Conservation (phyloP, 163 green algal genomes). For the Picocystis sp. region DNA sequence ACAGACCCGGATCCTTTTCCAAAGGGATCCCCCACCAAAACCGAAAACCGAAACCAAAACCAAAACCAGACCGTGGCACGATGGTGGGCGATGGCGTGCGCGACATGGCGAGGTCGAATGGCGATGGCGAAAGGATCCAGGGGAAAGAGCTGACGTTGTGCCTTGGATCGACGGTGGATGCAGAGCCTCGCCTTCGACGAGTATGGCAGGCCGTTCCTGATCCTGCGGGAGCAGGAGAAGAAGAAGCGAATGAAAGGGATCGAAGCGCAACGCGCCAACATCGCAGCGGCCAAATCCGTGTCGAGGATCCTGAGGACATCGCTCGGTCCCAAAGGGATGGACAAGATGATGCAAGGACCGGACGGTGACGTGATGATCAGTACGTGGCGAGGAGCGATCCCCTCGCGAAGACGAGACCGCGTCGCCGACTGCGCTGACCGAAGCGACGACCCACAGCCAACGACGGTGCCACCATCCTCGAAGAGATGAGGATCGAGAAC, state of each 20-base stretch:
- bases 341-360: conserved; percentile 95
- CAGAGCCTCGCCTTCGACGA: conserved; percentile 82
- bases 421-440: neutral
- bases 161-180: no score
- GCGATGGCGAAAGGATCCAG: no score
- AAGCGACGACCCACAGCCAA: conserved; percentile 57
- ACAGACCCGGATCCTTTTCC: no score
- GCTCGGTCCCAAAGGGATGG: conserved; percentile 97
- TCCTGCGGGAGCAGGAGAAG: conserved; percentile 78
- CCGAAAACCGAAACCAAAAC: no score
- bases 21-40: no score
- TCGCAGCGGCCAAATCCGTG: conserved; percentile 82
- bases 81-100: no score
- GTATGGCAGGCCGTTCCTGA: conserved; percentile 92
- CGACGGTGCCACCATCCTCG: conserved; percentile 95
- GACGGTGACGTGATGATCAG: conserved; percentile 97
- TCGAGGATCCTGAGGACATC: conserved; percentile 72
- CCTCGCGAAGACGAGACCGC: no score
- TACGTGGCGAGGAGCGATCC: conserved; percentile 24
- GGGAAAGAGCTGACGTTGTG: no score
- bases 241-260: conserved; percentile 74
- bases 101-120: no score
- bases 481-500: conserved; percentile 98
- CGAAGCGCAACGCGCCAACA: conserved; percentile 91
- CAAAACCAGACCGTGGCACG: no score